These are phyloP conservation scores for Epichloe hybrida DNA, from an alignment of 2,329 filamentous ascomycete species.

Conservation along the genomic window DNA sequence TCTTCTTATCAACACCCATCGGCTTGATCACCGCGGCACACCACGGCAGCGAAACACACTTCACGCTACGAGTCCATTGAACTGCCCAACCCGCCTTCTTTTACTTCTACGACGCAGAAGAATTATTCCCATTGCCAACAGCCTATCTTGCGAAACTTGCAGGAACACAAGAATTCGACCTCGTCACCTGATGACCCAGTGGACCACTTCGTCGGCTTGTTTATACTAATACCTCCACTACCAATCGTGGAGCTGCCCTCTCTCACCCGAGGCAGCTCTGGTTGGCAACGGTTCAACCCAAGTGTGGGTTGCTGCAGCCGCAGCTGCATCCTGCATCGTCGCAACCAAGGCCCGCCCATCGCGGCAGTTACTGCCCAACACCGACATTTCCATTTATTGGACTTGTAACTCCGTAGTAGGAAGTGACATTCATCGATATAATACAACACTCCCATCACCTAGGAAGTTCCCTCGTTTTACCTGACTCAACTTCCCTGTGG, in stretches of 20 bases:
- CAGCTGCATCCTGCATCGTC: slow-evolving; percentile 4
- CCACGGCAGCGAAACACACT: background rate
- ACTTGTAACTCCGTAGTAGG: background rate
- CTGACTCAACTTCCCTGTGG: background rate
- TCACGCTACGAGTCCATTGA: too few relatives aligned
- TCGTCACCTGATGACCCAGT: background rate
- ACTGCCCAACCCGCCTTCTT: background rate
- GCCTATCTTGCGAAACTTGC: background rate
- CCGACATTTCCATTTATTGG: background rate
- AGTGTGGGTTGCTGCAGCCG: slow-evolving; percentile 4
- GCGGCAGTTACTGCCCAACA: slow-evolving; percentile 3
- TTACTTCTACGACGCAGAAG: background rate
- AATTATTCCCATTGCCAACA: background rate
- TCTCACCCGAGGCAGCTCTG: slow-evolving; percentile 1
- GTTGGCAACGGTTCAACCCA: slow-evolving; percentile 4
- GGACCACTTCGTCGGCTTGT: background rate
- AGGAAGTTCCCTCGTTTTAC: background rate
- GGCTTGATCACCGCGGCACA: background rate
- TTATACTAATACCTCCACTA: background rate
- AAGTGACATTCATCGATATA: slow-evolving; percentile 7
- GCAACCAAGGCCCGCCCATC: background rate
- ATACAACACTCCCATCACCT: background rate
- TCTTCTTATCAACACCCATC: background rate
- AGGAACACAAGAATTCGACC: background rate
- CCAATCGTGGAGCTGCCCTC: slow-evolving; percentile 2